phyloP scores from a whole-genome alignment of 179 eudicot species.

The Sideroxylon spinosum region DNA sequence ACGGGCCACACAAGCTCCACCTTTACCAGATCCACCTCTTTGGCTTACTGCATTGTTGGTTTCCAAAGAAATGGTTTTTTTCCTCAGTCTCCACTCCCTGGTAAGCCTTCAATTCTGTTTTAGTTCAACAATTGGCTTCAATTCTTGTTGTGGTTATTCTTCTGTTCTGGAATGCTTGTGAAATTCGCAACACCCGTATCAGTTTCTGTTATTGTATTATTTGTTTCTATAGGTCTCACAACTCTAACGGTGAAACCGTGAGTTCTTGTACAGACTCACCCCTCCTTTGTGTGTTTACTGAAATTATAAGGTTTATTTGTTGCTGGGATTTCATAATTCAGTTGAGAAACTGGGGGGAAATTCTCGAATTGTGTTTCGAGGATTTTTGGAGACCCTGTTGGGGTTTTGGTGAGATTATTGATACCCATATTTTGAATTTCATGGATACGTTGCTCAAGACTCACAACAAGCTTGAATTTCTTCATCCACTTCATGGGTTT shows the following conservation, averaged over 20 bases:
- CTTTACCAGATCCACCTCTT: neutral
- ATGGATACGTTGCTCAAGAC: conserved; percentile 83
- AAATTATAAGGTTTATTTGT: neutral
- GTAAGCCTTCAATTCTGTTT: conserved; percentile 10
- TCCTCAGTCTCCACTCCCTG: neutral
- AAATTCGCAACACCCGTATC: neutral
- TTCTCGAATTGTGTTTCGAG: conserved; percentile 10
- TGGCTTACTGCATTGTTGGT: neutral
- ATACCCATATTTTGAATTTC: conserved; percentile 17
- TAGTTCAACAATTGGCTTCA: neutral
- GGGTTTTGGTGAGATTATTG: neutral
- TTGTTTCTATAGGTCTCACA: neutral
- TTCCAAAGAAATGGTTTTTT: neutral
- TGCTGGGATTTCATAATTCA: conserved; percentile 7
- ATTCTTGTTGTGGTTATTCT: neutral
- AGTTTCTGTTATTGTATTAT: neutral
- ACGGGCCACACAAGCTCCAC: conserved; percentile 20
- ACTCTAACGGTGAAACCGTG: neutral
- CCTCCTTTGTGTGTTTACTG: neutral
- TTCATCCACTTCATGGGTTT: conserved; percentile 57
- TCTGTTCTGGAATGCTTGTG: neutral
- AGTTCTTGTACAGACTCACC: neutral
- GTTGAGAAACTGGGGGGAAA: conserved; percentile 10
- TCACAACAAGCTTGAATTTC: conserved; percentile 69
- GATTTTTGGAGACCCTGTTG: conserved; percentile 31